Evolutionary conservation across 352 stramenopile species (phyloP).

Genomic region (Globisporangium solare): DNA sequence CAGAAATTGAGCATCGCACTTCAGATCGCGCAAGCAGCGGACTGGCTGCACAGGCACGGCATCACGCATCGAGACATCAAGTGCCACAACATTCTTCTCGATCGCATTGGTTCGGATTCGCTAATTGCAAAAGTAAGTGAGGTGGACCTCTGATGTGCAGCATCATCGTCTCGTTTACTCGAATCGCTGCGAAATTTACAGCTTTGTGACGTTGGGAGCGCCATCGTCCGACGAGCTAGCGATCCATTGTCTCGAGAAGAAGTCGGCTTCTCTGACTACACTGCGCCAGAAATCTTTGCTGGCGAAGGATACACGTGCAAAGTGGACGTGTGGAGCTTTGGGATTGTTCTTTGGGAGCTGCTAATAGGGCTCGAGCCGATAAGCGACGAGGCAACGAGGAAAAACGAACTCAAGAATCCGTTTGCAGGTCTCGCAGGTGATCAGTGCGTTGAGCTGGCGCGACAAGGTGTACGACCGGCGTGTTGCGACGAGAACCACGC

Average conservation of each 20-base stretch:
- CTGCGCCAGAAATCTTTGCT: constrained; percentile 39
- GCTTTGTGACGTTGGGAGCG: constrained; percentile 37
- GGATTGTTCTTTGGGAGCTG: constrained; percentile 42
- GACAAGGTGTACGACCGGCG: constrained; percentile 17
- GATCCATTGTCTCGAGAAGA: constrained; percentile 23
- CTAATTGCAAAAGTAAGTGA: constrained; percentile 23
- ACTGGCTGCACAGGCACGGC: constrained; percentile 28
- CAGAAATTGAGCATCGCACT: constrained; percentile 29
- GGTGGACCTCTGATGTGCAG: not conserved
- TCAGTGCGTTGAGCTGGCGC: constrained; percentile 22
- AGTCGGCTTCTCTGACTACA: constrained; percentile 37
- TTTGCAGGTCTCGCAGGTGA: constrained; percentile 27
- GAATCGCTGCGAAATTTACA: not conserved
- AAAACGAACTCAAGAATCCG: constrained; percentile 18
- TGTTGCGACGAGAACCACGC: constrained; percentile 11
- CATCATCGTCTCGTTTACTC: not conserved
- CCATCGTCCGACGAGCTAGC: constrained; percentile 8
- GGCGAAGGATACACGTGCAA: constrained; percentile 31
- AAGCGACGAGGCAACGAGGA: not conserved
- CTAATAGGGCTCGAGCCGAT: not conserved
- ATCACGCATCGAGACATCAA: constrained; percentile 47
- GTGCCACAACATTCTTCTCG: constrained; percentile 36
- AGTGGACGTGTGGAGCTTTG: constrained; percentile 46
- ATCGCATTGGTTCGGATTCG: not conserved
- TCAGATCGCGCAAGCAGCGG: constrained; percentile 26